Conservation (phyloP, 352 stramenopile species). For the Phytophthora cryptogea region DNA sequence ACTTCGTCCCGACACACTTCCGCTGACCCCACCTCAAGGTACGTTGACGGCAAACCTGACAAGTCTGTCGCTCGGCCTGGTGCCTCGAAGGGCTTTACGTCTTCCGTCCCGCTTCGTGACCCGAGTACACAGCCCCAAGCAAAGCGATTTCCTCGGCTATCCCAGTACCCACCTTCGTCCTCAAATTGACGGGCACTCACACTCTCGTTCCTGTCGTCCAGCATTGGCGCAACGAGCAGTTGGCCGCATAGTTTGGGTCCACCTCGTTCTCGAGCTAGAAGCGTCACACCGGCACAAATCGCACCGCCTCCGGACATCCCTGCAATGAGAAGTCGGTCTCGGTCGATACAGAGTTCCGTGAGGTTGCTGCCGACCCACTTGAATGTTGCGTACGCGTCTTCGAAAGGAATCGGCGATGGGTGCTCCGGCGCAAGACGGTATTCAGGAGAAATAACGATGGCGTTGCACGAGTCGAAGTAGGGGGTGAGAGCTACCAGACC, state of each 20-base stretch:
- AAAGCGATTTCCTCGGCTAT: constrained; percentile 22
- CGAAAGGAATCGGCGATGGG: constrained; percentile 22
- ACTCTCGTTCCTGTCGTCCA: constrained; percentile 23
- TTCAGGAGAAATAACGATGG: constrained; percentile 30
- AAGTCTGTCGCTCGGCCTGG: constrained; percentile 19
- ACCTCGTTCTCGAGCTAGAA: constrained; percentile 22
- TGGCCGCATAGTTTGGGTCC: constrained; percentile 26
- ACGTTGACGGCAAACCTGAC: constrained; percentile 24
- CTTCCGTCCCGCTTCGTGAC: constrained; percentile 10
- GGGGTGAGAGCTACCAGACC: constrained; percentile 15
- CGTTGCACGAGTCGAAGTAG: constrained; percentile 24
- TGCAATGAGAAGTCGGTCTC: constrained; percentile 24
- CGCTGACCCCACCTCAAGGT: constrained; percentile 29
- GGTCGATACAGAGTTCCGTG: constrained; percentile 19
- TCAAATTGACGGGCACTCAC: constrained; percentile 32
- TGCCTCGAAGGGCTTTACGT: constrained; percentile 26
- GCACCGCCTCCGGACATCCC: constrained; percentile 26
- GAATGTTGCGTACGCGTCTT: constrained; percentile 21
- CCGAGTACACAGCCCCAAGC: constrained; percentile 24
- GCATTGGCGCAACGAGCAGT: constrained; percentile 27
- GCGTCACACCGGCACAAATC: constrained; percentile 25
- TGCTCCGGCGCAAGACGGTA: constrained; percentile 35
- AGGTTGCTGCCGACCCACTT: constrained; percentile 21
- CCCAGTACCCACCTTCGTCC: constrained; percentile 22
- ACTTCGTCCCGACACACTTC: constrained; percentile 34